Evolutionary conservation across 164 flowering plant species (phyloP).

Genomic region (Chimonanthus salicifolius): DNA sequence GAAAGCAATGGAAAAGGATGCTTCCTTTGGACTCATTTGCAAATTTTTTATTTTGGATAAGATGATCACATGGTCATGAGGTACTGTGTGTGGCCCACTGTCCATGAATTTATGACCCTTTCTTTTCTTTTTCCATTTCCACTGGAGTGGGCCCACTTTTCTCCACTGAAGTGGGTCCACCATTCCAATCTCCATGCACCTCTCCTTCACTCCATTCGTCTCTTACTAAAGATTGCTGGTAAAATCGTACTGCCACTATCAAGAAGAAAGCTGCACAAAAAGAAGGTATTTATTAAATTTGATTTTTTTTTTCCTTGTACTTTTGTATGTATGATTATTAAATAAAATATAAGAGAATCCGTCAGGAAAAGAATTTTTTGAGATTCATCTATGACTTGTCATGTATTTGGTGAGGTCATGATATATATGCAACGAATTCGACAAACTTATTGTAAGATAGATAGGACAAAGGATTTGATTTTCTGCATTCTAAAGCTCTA

Average conservation of each 20-base stretch:
- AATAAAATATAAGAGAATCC: too few relatives aligned
- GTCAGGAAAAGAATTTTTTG: too few relatives aligned
- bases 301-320: too few relatives aligned
- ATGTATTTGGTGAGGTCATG: too few relatives aligned
- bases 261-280: conserved; percentile 46
- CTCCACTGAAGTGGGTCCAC: not conserved
- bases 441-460: too few relatives aligned
- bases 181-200: not conserved
- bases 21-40: not conserved
- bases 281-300: not conserved
- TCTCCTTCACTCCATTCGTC: conserved; percentile 25
- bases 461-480: too few relatives aligned
- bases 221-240: conserved; percentile 30
- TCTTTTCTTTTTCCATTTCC: conserved; percentile 25
- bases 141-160: conserved; percentile 15
- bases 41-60: not conserved
- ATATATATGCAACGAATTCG: too few relatives aligned
- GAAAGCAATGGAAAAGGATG: not conserved
- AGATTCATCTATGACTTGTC: too few relatives aligned
- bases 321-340: too few relatives aligned
- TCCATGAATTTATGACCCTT: conserved; percentile 15
- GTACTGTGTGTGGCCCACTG: not conserved
- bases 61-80: not conserved
- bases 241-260: conserved; percentile 48
- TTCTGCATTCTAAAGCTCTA: too few relatives aligned